phyloP scores from a whole-genome alignment of 805 yeast species.

The Wickerhamomyces bisporus region DNA sequence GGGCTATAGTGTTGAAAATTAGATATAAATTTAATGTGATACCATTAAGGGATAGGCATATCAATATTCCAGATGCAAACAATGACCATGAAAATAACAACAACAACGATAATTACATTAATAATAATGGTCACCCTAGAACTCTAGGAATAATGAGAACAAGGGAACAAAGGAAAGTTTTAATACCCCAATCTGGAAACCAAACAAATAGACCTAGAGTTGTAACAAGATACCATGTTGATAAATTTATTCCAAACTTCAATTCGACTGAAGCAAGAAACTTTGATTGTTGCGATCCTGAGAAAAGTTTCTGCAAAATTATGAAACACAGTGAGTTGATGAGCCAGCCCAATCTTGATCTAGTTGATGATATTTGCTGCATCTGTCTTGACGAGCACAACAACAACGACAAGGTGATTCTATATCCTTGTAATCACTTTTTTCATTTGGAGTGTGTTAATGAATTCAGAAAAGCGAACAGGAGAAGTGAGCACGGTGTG shows the following conservation, averaged over 20 bases:
- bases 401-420: neutral
- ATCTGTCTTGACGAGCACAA: constrained; percentile 3
- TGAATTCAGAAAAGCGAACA: neutral
- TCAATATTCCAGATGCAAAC: too few species aligned
- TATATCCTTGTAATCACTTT: constrained; percentile 7
- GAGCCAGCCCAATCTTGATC: too few species aligned
- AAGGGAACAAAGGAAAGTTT: too few species aligned
- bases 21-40: too few species aligned
- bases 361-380: too few species aligned
- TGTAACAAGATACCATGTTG: neutral
- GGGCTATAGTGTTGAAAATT: too few species aligned
- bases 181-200: too few species aligned
- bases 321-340: neutral
- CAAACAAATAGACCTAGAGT: too few species aligned
- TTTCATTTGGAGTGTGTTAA: constrained; percentile 4
- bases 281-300: constrained; percentile 4
- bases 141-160: too few species aligned
- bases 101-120: neutral
- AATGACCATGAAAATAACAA: too few species aligned
- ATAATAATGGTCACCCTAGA: too few species aligned
- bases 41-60: too few species aligned
- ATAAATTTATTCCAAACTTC: neutral
- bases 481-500: neutral
- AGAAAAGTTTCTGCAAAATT: constrained; percentile 1
- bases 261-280: neutral